Conservation (phyloP, 2,329 filamentous ascomycete genomes). For the Xylaria sp. region DNA sequence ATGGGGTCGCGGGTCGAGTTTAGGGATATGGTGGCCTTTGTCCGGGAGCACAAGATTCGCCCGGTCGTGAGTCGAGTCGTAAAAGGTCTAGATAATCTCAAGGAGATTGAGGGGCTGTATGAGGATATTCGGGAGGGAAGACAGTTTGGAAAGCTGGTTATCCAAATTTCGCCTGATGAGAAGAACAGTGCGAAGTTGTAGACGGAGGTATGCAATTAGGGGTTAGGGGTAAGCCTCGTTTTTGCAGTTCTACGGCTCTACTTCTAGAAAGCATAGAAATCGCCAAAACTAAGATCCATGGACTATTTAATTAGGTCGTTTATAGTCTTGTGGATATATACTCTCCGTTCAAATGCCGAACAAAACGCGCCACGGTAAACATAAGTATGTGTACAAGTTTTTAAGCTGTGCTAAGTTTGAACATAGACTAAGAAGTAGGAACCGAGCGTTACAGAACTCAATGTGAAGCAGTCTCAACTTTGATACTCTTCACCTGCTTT, state of each 20-base stretch:
- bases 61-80: conserved; percentile 82
- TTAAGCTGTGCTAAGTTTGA: neutral
- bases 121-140: conserved; percentile 85
- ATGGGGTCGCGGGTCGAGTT: conserved; percentile 95
- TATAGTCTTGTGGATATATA: neutral
- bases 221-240: neutral
- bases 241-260: neutral
- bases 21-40: conserved; percentile 87
- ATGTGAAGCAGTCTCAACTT: neutral
- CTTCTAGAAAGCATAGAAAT: neutral
- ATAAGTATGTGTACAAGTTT: neutral
- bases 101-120: conserved; percentile 84
- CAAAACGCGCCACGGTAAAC: neutral
- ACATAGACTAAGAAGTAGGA: neutral
- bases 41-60: conserved; percentile 75
- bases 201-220: neutral
- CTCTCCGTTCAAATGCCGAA: neutral
- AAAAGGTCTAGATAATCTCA: conserved; percentile 77
- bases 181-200: conserved; percentile 55
- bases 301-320: neutral
- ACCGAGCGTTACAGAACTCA: too few species aligned
- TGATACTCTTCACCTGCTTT: neutral
- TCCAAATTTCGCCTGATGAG: conserved; percentile 66
- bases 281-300: neutral
- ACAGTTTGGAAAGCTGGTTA: conserved; percentile 93